Evolutionary conservation across 192 early-diverging fungal genomes (phyloP).

Genomic region (Coemansia sp.): DNA sequence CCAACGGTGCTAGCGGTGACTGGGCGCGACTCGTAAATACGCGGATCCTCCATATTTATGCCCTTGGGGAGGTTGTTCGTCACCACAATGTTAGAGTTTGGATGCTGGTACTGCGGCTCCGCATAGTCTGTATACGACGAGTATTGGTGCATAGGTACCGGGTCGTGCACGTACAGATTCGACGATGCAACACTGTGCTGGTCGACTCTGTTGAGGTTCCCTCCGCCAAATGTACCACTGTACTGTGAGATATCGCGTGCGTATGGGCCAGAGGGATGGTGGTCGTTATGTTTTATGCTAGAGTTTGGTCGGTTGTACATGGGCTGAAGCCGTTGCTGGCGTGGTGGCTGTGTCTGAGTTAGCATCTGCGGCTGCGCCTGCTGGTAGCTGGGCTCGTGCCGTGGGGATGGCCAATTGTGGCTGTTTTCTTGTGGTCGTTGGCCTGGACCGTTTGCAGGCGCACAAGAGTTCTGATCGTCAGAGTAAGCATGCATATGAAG

Average conservation of each 20-base stretch:
- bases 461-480: background rate
- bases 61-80: conserved; percentile 19
- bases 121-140: background rate
- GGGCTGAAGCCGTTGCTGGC: conserved; percentile 7
- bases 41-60: conserved; percentile 4
- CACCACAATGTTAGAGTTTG: conserved; percentile 6
- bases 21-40: conserved; percentile 12
- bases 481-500: conserved; percentile 11
- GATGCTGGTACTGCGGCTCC: background rate
- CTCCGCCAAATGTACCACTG: conserved; percentile 9
- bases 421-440: background rate
- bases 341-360: background rate
- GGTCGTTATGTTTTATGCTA: background rate
- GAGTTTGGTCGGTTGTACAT: background rate
- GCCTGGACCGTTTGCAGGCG: background rate
- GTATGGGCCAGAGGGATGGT: conserved; percentile 1
- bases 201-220: background rate
- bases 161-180: conserved; percentile 5
- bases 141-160: conserved; percentile 1
- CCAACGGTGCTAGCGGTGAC: conserved; percentile 23
- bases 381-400: conserved; percentile 12
- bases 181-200: conserved; percentile 11
- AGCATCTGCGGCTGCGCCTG: conserved; percentile 5
- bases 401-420: conserved; percentile 2
- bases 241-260: conserved; percentile 10